phyloP scores from a whole-genome alignment of 2,329 filamentous ascomycete species.

The Diaporthe australafricana region DNA sequence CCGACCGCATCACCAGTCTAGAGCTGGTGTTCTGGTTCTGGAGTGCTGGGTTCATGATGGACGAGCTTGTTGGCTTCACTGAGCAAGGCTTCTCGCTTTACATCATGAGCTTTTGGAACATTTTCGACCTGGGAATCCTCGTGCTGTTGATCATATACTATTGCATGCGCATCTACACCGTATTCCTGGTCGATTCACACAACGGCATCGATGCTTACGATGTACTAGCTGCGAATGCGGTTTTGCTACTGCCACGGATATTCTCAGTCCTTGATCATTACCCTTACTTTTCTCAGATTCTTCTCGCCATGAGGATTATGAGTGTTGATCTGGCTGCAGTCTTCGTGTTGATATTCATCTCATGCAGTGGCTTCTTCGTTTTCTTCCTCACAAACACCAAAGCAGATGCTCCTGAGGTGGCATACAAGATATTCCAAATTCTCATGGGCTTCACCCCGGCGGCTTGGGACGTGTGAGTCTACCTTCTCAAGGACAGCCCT shows the following conservation, averaged over 20 bases:
- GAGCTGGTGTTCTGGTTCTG: conserved; percentile 97
- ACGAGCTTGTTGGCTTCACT: conserved; percentile 95
- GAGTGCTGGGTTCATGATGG: conserved; percentile 96
- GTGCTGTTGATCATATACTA: conserved; percentile 90
- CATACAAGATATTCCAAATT: conserved; percentile 92
- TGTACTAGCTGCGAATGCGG: conserved; percentile 90
- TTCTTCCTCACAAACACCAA: conserved; percentile 85
- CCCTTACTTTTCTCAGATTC: conserved; percentile 92
- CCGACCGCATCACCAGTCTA: conserved; percentile 82
- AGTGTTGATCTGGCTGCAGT: conserved; percentile 89
- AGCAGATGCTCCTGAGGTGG: conserved; percentile 78
- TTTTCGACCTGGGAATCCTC: conserved; percentile 92
- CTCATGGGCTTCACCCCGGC: conserved; percentile 96
- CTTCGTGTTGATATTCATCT: conserved; percentile 84
- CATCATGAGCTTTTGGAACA: conserved; percentile 98
- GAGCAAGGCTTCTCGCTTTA: conserved; percentile 97
- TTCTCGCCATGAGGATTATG: conserved; percentile 96
- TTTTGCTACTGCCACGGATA: conserved; percentile 88
- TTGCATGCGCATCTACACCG: conserved; percentile 87
- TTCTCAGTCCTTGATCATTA: conserved; percentile 96
- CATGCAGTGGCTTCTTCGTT: conserved; percentile 94
- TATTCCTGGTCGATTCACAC: conserved; percentile 81
- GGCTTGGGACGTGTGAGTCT: conserved; percentile 84
- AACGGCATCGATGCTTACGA: conserved; percentile 89
- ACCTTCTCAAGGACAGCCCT: not conserved